Conservation (phyloP, 768 basidiomycete genomes). For the Serendipita sp. region DNA sequence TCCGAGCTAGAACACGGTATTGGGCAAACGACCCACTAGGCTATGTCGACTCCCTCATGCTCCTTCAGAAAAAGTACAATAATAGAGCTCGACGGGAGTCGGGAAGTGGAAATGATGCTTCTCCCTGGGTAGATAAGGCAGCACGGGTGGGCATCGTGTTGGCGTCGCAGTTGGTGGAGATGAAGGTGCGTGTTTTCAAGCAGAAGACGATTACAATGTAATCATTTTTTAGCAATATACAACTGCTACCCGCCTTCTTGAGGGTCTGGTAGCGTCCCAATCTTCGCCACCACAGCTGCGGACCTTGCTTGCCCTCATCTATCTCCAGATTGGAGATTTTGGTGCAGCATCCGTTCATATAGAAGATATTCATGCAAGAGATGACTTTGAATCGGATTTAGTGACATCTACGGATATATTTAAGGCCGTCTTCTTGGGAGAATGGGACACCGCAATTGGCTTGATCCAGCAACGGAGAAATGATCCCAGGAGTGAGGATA, state of each 20-base stretch:
- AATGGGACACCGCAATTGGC: conserved; percentile 41
- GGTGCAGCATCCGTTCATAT: conserved; percentile 43
- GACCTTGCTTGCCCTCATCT: conserved; percentile 54
- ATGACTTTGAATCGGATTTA: conserved; percentile 29
- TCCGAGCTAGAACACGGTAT: conserved; percentile 57
- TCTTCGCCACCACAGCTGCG: conserved; percentile 37
- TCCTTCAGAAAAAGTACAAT: conserved; percentile 46
- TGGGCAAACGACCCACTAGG: conserved; percentile 71
- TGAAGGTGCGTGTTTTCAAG: conserved; percentile 38
- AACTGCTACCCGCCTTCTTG: conserved; percentile 50
- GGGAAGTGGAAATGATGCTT: conserved; percentile 12
- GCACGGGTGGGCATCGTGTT: conserved; percentile 60
- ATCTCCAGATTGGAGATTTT: conserved; percentile 58
- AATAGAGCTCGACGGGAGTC: conserved; percentile 26
- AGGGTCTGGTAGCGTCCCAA: conserved; percentile 24
- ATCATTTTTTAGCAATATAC: conserved; percentile 39
- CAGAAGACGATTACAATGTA: neutral
- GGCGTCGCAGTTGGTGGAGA: conserved; percentile 68
- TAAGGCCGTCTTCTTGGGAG: conserved; percentile 23
- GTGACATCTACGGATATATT: conserved; percentile 37
- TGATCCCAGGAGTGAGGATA: conserved; percentile 47
- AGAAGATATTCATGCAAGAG: conserved; percentile 28
- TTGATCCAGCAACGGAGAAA: conserved; percentile 30
- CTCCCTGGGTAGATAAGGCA: conserved; percentile 60
- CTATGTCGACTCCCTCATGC: conserved; percentile 56